Base-by-base conservation (phyloP, 2,329 filamentous ascomycete species). In the Aspergillus sp. region DNA sequence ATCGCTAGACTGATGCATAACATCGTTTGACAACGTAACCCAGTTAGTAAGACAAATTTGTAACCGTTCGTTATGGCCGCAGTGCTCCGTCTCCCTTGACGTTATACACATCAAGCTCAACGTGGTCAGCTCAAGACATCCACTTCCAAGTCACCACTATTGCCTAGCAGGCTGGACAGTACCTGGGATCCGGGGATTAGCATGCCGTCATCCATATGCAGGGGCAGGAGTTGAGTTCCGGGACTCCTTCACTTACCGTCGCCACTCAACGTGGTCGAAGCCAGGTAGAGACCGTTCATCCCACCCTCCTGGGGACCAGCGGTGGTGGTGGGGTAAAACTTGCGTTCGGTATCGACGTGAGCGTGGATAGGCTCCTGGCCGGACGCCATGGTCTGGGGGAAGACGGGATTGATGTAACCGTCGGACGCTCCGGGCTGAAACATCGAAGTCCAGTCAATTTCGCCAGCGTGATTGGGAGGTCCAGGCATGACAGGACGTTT, bases 361-460 rank as follows among this genome's bases (percentile, higher is more conserved):
- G 80, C 81, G 83, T 88, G 89, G 82, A 84, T 85, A 81, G 81
- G 83, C 81, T 86, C 89, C 83, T 88, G 88, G 77, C 82, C 86
- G 80, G 88, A 84, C 77, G 84, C 83, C 83, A 84, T 81, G 82
- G 88, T 88, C 83, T 88, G 75, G 75, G 82, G 80, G 79, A 85
- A 87, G 74, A 83, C 82, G 75, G 80, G 80, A 78, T 82, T 84
- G 81, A 85, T 84, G 78, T 86, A 87, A 77, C 83, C 81, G 78
- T 86, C 81, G 78, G 88, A 85, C 80, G 85, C 83, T 84, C 87
- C 87, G 81, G 87, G 78, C 81, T 88, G 88, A 81, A 91, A 91
- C 86, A 92, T 90, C 75, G 89, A 85, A 72, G 88, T 84, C 89
- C 89, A 92, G 80, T 91, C 89, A 81, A 89, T 69, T 56, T 78